Conservation (phyloP, 768 basidiomycete genomes). For the Arthromyces matolae region DNA sequence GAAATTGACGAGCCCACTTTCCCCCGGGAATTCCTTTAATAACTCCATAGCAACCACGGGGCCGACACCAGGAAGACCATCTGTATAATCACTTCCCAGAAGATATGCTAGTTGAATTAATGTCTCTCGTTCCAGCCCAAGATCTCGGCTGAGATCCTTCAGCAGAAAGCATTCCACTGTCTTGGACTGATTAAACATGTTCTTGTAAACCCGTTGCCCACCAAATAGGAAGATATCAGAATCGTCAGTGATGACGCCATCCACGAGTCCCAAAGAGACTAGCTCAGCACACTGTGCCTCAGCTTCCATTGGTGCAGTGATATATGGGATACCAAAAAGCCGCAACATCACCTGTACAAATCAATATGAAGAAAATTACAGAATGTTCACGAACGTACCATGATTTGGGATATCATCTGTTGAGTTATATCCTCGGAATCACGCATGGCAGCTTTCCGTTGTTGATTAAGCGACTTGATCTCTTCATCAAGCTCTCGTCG, state of each 20-base stretch:
- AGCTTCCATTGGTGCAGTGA: constrained; percentile 99
- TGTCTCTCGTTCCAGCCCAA: constrained; percentile 82
- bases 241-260: constrained; percentile 98
- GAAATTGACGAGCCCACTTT: constrained; percentile 81
- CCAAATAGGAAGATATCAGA: constrained; percentile 99
- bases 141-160: constrained; percentile 79
- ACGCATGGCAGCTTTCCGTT: constrained; percentile 84
- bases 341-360: constrained; percentile 73
- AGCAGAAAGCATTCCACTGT: constrained; percentile 95
- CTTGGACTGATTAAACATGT: constrained; percentile 99
- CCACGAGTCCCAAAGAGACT: constrained; percentile 78
- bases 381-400: constrained; percentile 43
- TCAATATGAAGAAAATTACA: neutral
- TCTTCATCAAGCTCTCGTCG: constrained; percentile 90
- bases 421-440: constrained; percentile 95
- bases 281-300: constrained; percentile 98
- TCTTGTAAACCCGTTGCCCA: constrained; percentile 92
- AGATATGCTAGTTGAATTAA: constrained; percentile 90
- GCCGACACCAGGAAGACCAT: constrained; percentile 87
- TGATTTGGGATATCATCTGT: constrained; percentile 88
- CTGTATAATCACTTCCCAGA: constrained; percentile 94
- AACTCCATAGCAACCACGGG: constrained; percentile 97
- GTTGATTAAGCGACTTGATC: constrained; percentile 73
- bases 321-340: constrained; percentile 95
- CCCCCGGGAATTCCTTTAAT: constrained; percentile 87